Percentiles rank a stretch among this genome's conserved stretches.
phyloP scores from a whole-genome alignment of 2,329 filamentous ascomycete species.

The Aspergillus tamarii region DNA sequence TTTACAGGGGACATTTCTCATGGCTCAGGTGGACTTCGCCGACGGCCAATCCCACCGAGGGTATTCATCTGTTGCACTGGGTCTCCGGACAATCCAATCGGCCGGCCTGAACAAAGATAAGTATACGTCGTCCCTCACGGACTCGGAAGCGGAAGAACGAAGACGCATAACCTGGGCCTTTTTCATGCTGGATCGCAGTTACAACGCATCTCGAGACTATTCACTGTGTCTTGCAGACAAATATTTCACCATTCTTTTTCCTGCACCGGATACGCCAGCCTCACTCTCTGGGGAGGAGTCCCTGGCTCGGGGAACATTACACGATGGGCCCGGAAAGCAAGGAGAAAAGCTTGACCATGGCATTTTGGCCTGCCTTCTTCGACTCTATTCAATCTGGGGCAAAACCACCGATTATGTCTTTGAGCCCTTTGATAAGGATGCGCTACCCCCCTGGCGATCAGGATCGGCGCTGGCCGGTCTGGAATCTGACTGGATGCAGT shows the following conservation, averaged over 20 bases:
- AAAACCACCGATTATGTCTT: constrained; percentile 32
- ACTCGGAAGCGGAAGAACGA: constrained; percentile 18
- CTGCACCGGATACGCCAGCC: constrained; percentile 5
- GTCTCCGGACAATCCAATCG: constrained; percentile 27
- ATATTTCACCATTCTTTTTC: constrained; percentile 28
- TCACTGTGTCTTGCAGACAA: constrained; percentile 29
- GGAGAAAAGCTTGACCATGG: constrained; percentile 26
- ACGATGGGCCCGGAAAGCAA: constrained; percentile 20
- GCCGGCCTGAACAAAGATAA: constrained; percentile 23
- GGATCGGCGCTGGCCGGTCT: constrained; percentile 27
- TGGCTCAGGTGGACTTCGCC: constrained; percentile 30
- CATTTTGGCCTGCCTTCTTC: constrained; percentile 26
- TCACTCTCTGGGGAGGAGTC: background rate
- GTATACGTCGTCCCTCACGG: constrained; percentile 9
- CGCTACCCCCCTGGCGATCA: constrained; percentile 27
- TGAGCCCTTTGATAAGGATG: constrained; percentile 19
- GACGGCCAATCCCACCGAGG: constrained; percentile 26
- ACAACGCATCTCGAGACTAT: constrained; percentile 29
- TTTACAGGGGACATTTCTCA: constrained; percentile 28
- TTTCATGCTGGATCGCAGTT: constrained; percentile 31
- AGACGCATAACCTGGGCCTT: constrained; percentile 29
- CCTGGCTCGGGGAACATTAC: constrained; percentile 15
- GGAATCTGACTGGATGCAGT: constrained; percentile 32
- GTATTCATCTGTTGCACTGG: constrained; percentile 26
- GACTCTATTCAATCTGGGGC: constrained; percentile 29